Conservation (phyloP, 768 basidiomycete genomes). For the Lactarius indigo region DNA sequence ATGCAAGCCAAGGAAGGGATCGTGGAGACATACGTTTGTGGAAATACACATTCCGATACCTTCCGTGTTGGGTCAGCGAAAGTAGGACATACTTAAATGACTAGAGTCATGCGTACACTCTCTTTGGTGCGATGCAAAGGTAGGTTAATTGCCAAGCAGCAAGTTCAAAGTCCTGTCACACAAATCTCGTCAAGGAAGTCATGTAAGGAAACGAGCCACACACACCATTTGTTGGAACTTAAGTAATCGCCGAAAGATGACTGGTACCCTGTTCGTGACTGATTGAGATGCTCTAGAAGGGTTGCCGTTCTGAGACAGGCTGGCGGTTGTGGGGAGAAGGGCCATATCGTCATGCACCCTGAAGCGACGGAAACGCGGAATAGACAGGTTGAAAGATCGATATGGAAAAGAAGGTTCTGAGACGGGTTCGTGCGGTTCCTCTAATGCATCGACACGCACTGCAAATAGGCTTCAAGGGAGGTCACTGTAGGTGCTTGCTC, state of each 20-base stretch:
- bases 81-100: conserved; percentile 19
- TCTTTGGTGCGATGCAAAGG: conserved; percentile 83
- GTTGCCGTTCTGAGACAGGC: conserved; percentile 23
- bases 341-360: conserved; percentile 28
- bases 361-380: conserved; percentile 24
- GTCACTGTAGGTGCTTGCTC: not conserved
- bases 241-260: conserved; percentile 76
- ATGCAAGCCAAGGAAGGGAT: not conserved
- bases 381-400: conserved; percentile 24
- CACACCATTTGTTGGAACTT: conserved; percentile 86
- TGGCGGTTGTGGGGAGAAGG: conserved; percentile 29
- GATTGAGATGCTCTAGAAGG: conserved; percentile 23
- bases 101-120: conserved; percentile 62
- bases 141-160: conserved; percentile 96
- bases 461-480: not conserved
- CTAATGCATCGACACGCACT: conserved; percentile 16
- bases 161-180: conserved; percentile 85
- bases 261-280: conserved; percentile 59
- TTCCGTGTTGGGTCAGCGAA: conserved; percentile 32
- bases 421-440: not conserved
- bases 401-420: not conserved
- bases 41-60: conserved; percentile 95
- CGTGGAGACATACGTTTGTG: conserved; percentile 73
- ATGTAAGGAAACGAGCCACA: not conserved
- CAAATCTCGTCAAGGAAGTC: conserved; percentile 1